Evolutionary conservation across 345 rosid genomes (phyloP).

Genomic region (Gossypium thurberi): DNA sequence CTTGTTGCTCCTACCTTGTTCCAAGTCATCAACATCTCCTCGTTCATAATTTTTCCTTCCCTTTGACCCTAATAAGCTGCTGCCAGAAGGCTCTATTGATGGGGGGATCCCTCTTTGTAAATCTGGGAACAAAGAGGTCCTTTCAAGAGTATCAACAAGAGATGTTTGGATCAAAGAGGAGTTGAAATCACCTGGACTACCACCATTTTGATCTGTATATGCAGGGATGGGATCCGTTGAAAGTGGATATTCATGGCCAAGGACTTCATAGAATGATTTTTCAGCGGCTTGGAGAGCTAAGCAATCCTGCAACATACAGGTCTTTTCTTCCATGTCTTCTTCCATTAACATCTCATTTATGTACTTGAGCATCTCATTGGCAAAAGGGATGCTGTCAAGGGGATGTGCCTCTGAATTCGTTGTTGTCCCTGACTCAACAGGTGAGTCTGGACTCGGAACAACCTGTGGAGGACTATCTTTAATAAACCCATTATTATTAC

Average conservation of each 20-base stretch:
- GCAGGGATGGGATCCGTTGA: constrained; percentile 7
- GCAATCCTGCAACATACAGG: constrained; percentile 67
- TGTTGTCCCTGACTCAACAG: not conserved
- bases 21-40: constrained; percentile 24
- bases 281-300: constrained; percentile 84
- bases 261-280: constrained; percentile 59
- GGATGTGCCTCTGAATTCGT: not conserved
- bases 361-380: constrained; percentile 39
- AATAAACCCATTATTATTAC: constrained; percentile 10
- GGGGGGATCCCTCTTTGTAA: constrained; percentile 2
- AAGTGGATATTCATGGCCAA: constrained; percentile 34
- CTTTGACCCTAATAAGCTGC: constrained; percentile 2
- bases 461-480: not conserved
- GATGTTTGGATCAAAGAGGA: not conserved
- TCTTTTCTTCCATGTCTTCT: constrained; percentile 60
- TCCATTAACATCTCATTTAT: constrained; percentile 80
- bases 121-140: constrained; percentile 20
- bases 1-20: constrained; percentile 42
- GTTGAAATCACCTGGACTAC: constrained; percentile 5
- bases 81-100: not conserved
- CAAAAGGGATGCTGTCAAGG: not conserved
- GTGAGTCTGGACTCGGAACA: not conserved
- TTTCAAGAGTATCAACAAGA: constrained; percentile 13
- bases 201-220: not conserved
- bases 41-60: constrained; percentile 33